Conservation (phyloP, 306 rosid species). For the Lablab purpureus region DNA sequence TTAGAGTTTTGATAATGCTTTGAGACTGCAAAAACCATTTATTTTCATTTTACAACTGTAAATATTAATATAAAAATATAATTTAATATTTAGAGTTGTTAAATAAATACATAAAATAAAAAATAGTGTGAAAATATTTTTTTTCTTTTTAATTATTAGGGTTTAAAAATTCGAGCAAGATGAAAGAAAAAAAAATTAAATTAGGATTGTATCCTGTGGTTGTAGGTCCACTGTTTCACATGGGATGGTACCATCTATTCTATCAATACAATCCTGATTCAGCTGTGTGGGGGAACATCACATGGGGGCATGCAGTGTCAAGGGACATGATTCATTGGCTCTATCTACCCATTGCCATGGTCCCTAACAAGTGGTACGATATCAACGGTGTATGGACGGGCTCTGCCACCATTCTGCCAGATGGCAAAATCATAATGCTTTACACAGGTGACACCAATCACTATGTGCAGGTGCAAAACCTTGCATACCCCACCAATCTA, state of each 20-base stretch:
- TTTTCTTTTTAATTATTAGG: no score
- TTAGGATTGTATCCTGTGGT: not conserved
- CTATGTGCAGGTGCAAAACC: slow-evolving; percentile 74
- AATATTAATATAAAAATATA: no score
- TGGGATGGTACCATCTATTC: slow-evolving; percentile 88
- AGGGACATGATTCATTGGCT: slow-evolving; percentile 83
- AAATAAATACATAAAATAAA: no score
- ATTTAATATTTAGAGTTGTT: no score
- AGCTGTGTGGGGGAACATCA: slow-evolving; percentile 85
- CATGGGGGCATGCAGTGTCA: slow-evolving; percentile 93
- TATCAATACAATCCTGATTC: slow-evolving; percentile 91
- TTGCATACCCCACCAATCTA: slow-evolving; percentile 76
- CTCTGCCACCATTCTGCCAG: slow-evolving; percentile 70
- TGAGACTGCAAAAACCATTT: no score
- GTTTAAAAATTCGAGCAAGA: no score
- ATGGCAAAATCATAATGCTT: slow-evolving; percentile 68
- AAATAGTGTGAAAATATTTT: no score
- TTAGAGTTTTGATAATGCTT: no score
- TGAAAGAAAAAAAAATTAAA: no score
- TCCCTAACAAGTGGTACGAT: slow-evolving; percentile 68
- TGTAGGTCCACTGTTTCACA: slow-evolving; percentile 75
- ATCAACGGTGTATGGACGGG: slow-evolving; percentile 89
- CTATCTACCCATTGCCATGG: slow-evolving; percentile 77
- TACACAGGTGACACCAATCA: slow-evolving; percentile 70
- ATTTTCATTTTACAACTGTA: no score